A percentile compares a stretch with the other conserved stretches of the same genome.
phyloP scores from a whole-genome alignment of 2,329 filamentous ascomycete genomes.

The Intubia oerlemansii region DNA sequence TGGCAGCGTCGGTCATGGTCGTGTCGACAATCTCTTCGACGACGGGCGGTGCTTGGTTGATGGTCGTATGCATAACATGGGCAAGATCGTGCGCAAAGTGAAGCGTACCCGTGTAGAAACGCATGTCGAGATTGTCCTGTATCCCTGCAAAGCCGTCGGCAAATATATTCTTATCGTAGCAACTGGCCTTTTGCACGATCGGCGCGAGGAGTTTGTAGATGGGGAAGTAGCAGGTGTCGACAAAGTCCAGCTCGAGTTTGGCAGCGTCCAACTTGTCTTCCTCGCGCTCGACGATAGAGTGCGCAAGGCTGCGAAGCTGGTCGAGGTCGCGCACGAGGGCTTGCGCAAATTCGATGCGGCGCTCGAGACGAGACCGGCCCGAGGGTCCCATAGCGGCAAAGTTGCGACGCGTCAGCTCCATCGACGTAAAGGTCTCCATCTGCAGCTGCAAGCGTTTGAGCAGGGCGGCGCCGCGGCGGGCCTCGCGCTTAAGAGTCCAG shows the following conservation, averaged over 20 bases:
- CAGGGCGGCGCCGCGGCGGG: constrained; percentile 72
- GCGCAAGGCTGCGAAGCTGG: constrained; percentile 48
- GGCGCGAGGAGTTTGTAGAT: constrained; percentile 55
- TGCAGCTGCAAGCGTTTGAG: constrained; percentile 86
- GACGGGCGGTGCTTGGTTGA: constrained; percentile 15
- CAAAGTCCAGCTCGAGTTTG: constrained; percentile 54
- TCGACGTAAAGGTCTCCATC: constrained; percentile 89
- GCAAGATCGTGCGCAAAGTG: constrained; percentile 35
- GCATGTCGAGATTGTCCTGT: constrained; percentile 27
- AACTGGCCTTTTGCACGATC: constrained; percentile 58
- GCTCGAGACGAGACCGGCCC: constrained; percentile 54
- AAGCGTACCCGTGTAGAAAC: constrained; percentile 36
- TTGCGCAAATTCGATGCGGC: constrained; percentile 77
- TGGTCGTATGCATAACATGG: constrained; percentile 28
- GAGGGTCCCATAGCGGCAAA: constrained; percentile 87
- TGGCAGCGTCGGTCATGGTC: too few relatives aligned
- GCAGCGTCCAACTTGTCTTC: constrained; percentile 54
- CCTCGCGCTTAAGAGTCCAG: constrained; percentile 93
- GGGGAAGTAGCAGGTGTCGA: constrained; percentile 85
- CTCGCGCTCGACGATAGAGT: constrained; percentile 56
- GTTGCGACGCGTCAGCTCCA: constrained; percentile 88
- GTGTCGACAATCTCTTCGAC: too few relatives aligned
- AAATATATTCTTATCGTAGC: constrained; percentile 42
- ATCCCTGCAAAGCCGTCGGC: constrained; percentile 26
- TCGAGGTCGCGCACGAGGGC: constrained; percentile 56